Base-by-base conservation (phyloP, 805 yeast genomes). In the Jamesozyma gamospora region DNA sequence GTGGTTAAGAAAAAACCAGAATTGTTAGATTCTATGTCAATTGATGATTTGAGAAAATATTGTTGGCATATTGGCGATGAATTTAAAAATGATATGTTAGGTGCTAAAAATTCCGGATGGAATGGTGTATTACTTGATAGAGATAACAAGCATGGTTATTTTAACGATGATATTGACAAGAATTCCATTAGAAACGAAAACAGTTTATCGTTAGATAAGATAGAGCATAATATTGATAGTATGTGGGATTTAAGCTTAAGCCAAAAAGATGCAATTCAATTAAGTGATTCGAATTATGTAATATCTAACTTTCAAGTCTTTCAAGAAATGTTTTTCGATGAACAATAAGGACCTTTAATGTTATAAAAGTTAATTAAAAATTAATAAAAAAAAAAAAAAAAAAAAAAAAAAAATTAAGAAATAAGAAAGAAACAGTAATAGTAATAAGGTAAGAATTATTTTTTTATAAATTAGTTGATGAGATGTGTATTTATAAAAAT, bases 11-110 rank as follows among this genome's bases (percentile, higher is more conserved):
- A 49, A 10, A 38, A 50, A 31, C 53, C 55, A 3, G 41, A 50
- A 11, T 33, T 53, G 4, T n/a, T 45, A 1, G 24, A 35, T 3
- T 44, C 38, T 18, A n/a, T 32, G 2, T 40, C 39, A 11, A 34
- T 46, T n/a, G 44, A 49, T 13, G 47, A 51, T 12, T 41, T 60
- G 37, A 43, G 52, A 25, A 36, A 41, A 9, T 45, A 49, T 11
- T 55, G 65, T 36, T 79, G 82, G 83, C 90, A 81, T 53, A 60
- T 79, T 35, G 90, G 90, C 0, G 88, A 81, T 51, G 75, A 72
- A 46, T 55, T 66, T 28, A 58, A 58, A 7, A 73, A 74, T 37
- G 90, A 81, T 52, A 63, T 72, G 40, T 50, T 62, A 12, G 81
- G 77, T 3, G 66, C 79, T 0, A 54, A 62, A 14, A 54, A 57